These are phyloP conservation scores for Globisporangium sylvaticum DNA, from an alignment of 352 stramenopile species.

Conservation along the genomic window DNA sequence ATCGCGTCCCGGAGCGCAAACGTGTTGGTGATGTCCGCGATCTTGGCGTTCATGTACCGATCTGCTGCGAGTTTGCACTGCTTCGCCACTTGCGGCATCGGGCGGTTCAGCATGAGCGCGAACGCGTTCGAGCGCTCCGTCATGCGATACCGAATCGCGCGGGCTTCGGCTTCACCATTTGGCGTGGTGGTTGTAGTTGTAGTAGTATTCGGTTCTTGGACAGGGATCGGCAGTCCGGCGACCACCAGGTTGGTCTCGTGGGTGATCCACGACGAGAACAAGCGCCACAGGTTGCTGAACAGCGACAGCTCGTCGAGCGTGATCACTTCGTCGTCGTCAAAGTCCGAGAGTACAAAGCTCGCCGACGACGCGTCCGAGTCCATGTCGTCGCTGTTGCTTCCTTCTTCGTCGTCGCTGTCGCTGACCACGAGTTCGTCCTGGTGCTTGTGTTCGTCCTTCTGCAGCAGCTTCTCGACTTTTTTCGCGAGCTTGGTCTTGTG, in stretches of 20 bases:
- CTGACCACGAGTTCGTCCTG: slow-evolving; percentile 59
- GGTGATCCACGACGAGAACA: slow-evolving; percentile 68
- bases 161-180: slow-evolving; percentile 33
- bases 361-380: slow-evolving; percentile 45
- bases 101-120: slow-evolving; percentile 51
- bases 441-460: slow-evolving; percentile 28
- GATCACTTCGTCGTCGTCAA: slow-evolving; percentile 67
- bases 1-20: slow-evolving; percentile 63
- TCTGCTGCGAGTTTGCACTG: slow-evolving; percentile 50
- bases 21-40: slow-evolving; percentile 51
- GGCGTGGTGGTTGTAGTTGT: background rate
- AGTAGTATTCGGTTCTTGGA: slow-evolving; percentile 11
- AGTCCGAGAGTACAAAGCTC: slow-evolving; percentile 63
- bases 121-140: slow-evolving; percentile 66
- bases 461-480: slow-evolving; percentile 56
- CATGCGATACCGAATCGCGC: slow-evolving; percentile 47
- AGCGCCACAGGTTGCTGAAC: slow-evolving; percentile 69
- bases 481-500: slow-evolving; percentile 77
- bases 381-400: slow-evolving; percentile 19
- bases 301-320: slow-evolving; percentile 63
- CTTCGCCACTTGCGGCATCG: slow-evolving; percentile 44
- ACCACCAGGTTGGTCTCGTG: slow-evolving; percentile 66
- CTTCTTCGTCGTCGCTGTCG: slow-evolving; percentile 56
- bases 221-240: slow-evolving; percentile 26
- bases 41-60: slow-evolving; percentile 47